A percentile compares a stretch with the other conserved stretches of the same genome.
phyloP scores from a whole-genome alignment of 495 filamentous ascomycete genomes.

The Aspergillus olivimuriae region DNA sequence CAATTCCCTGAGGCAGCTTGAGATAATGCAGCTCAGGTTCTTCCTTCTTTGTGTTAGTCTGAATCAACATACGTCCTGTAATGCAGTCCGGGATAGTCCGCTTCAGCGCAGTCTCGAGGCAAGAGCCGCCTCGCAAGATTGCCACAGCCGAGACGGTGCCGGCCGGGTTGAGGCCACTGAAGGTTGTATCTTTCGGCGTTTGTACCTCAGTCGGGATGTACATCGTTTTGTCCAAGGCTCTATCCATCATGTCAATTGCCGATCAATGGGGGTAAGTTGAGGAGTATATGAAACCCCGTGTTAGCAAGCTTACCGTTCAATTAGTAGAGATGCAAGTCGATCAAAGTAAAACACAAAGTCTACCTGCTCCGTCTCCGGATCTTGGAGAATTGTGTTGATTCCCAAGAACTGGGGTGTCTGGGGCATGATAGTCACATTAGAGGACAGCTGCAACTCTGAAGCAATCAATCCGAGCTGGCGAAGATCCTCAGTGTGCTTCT shows the following conservation, averaged over 20 bases:
- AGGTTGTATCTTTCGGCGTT: conserved; percentile 61
- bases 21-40: conserved; percentile 91
- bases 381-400: conserved; percentile 87
- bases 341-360: conserved; percentile 98
- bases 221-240: conserved; percentile 63
- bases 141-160: conserved; percentile 80
- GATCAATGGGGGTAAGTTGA: conserved; percentile 7
- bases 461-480: conserved; percentile 61
- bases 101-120: conserved; percentile 79
- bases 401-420: conserved; percentile 71
- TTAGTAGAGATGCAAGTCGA: conserved; percentile 70
- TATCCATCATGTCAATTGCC: conserved; percentile 19
- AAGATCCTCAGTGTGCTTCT: conserved; percentile 70
- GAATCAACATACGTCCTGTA: conserved; percentile 83
- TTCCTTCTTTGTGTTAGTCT: conserved; percentile 73
- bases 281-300: not conserved
- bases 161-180: conserved; percentile 59
- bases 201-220: conserved; percentile 55
- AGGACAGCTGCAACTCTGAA: conserved; percentile 63
- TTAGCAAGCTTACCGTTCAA: conserved; percentile 58
- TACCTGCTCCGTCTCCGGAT: conserved; percentile 70
- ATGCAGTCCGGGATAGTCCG: conserved; percentile 88
- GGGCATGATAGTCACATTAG: conserved; percentile 63
- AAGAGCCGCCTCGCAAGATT: conserved; percentile 78
- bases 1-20: conserved; percentile 65